Evolutionary conservation across 352 stramenopile species (phyloP), one percentile per base, ranked within the genome.

Genomic region (Pythium biforme): DNA sequence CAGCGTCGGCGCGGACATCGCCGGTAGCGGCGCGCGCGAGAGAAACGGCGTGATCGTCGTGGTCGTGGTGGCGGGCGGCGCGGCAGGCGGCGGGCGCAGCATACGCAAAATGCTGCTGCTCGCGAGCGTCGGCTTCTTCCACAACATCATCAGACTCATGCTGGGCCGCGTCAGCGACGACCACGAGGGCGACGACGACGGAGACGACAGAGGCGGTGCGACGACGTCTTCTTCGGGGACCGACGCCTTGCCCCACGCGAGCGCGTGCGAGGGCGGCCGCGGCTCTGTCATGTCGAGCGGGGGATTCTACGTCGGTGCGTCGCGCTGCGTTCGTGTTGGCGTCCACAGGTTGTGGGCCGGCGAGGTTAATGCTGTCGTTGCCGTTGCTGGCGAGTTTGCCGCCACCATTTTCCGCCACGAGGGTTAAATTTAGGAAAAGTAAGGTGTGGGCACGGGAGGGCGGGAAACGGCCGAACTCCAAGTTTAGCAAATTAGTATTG

Each of bases 41-140:
- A 47, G 40, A 47, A 33, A 41, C 49, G 27, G 26, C 31, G n/a
- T 26, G 49, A 27, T 41, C 9, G 27, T 37, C 20, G 51, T 20
- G 23, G 37, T 41, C 22, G 22, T 33, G 4, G 39, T 22, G 9
- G 10, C 29, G n/a, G 29, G 19, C 40, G 40, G 40, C 40, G 20
- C 6, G 6, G 40, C 20, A n/a, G 8, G 5, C 4, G 40, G 6
- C 20, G 40, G 20, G 19, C 40, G 40, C 19, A 47, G 40, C 40
- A 47, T 47, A n/a, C 40, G 40, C 40, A 47, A n/a, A n/a, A 47
- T 47, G 40, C 40, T 47, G 40, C n/a, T 47, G 40, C 40, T 47
- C 3, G 40, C 40, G 40, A 47, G 17, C n/a, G n/a, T 47, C 19
- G 40, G 40, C 20, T 47, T 47, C 19, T 17, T 25, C 40, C 40